Evolutionary conservation across 2,329 filamentous ascomycete species (phyloP), one percentile per base, ranked within the genome.

Genomic region (Bertia moriformis): DNA sequence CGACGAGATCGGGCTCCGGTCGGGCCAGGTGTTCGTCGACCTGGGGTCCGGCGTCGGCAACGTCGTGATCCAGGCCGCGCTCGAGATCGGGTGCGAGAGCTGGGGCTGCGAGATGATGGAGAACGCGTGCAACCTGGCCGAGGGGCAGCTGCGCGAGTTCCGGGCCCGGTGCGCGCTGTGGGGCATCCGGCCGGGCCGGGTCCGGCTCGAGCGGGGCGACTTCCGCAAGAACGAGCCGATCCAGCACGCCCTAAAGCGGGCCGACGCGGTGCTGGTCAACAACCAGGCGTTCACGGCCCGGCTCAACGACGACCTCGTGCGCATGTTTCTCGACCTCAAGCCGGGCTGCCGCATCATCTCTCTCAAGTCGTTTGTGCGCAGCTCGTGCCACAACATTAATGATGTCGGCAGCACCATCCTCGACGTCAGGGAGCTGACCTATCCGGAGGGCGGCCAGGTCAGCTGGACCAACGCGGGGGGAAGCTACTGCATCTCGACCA

Each of bases 81-180:
- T 98, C 17, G 85, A 98, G 57, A 78, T 89, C 39, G 91, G 91
- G 14, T 94, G 87, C 56, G 86, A 94, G 54, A 89, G 83, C 57
- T 95, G 87, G 80, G 91, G 91, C 19, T 94, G 89, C 51, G 91
- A 98, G 58, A 85, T 93, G 69, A 93, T 95, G 86, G 71, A 81
- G 42, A 93, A 91, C 44, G 85, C 88, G 2, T 88, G 82, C 62
- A 77, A 79, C 41, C 71, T 94, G 19, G 91, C 86, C 5, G 75
- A 82, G 19, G 69, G 78, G 18, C 91, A 96, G 58, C 71, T 82
- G 46, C 68, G 71, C 24, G 91, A 98, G 57, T 94, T 98, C 49
- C 66, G 69, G 41, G 77, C 83, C n/a, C 75, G 91, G 24, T 89
- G 86, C 50, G 75, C 78, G 38, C 74, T 95, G 17, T 98, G 91